Percentiles rank a stretch among this genome's conserved stretches.
Evolutionary conservation across 1,139 yeast genomes (phyloP).

Genomic region (Waltiozyma sp.): DNA sequence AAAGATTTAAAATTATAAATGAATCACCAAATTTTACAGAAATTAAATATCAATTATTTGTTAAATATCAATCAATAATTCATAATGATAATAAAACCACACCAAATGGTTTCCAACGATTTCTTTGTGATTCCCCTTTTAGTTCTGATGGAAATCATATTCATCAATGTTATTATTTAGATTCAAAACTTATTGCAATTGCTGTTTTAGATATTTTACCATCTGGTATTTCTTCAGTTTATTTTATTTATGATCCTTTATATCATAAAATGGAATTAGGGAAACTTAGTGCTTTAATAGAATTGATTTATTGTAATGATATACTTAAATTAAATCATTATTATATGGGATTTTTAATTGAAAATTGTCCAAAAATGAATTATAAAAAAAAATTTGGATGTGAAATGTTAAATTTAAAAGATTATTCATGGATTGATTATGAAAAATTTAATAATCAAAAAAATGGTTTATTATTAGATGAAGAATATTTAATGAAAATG

Average conservation of each 20-base stretch:
- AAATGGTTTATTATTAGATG: not conserved
- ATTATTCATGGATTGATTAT: constrained; percentile 2
- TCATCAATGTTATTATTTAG: constrained; percentile 70
- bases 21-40: constrained; percentile 21
- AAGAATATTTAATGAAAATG: not conserved
- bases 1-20: not conserved
- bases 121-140: constrained; percentile 66
- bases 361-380: constrained; percentile 71
- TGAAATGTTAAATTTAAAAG: constrained; percentile 44
- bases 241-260: constrained; percentile 84
- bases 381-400: constrained; percentile 78
- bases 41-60: constrained; percentile 58
- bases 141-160: no score
- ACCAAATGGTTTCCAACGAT: constrained; percentile 41
- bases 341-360: constrained; percentile 69
- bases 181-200: constrained; percentile 57
- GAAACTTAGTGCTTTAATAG: constrained; percentile 65
- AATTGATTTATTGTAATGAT: constrained; percentile 37
- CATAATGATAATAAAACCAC: constrained; percentile 54
- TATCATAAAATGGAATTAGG: constrained; percentile 65
- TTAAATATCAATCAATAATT: constrained; percentile 54
- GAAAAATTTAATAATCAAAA: no score
- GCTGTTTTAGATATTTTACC: constrained; percentile 76
- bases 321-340: constrained; percentile 34
- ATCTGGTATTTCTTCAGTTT: constrained; percentile 68